phyloP scores from a whole-genome alignment of 768 basidiomycete species.

The Agrocybe pediades region DNA sequence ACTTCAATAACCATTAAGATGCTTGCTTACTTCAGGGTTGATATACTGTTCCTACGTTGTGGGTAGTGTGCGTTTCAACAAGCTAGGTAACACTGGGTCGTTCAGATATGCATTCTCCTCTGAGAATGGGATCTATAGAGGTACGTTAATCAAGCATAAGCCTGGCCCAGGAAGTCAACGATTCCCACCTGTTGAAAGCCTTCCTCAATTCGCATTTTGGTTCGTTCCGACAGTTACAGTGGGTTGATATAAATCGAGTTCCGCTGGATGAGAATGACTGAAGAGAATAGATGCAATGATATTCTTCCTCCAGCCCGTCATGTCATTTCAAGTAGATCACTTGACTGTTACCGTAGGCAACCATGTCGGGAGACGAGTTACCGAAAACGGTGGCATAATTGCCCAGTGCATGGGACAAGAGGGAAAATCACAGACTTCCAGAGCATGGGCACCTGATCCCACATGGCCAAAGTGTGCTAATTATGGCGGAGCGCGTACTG shows the following conservation, averaged over 20 bases:
- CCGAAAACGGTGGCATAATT: not conserved
- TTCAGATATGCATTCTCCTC: conserved; percentile 62
- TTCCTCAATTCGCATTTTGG: conserved; percentile 58
- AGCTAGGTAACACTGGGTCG: conserved; percentile 61
- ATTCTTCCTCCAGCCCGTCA: not conserved
- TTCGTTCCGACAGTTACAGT: not conserved
- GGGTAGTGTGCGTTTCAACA: conserved; percentile 63
- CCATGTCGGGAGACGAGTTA: not conserved
- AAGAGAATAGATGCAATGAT: too few relatives aligned
- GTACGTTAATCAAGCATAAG: not conserved
- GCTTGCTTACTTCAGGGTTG: not conserved
- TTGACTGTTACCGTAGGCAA: not conserved
- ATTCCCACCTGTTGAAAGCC: conserved; percentile 61
- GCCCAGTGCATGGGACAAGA: not conserved
- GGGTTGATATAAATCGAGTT: too few relatives aligned
- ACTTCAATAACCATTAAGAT: conserved; percentile 26
- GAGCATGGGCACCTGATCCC: not conserved
- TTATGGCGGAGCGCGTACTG: not conserved
- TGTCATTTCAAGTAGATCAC: not conserved
- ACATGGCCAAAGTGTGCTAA: not conserved
- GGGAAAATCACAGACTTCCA: not conserved
- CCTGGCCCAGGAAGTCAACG: not conserved
- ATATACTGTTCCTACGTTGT: conserved; percentile 29
- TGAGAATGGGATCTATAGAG: conserved; percentile 46
- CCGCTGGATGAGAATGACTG: too few relatives aligned